Evolutionary conservation across 345 rosid genomes (phyloP).

Genomic region (Hibiscus trionum): DNA sequence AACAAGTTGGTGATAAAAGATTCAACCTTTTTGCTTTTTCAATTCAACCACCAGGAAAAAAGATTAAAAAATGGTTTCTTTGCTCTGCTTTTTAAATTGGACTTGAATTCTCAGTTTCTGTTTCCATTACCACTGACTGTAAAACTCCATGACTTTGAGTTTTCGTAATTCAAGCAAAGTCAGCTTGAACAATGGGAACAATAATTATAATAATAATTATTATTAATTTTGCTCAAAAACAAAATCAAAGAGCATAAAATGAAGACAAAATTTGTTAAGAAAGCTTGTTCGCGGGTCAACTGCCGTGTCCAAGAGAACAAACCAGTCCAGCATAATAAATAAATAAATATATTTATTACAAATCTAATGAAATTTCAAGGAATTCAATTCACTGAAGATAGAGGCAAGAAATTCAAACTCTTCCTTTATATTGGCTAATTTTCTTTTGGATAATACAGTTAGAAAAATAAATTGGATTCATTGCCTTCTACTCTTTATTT

Average conservation of each 20-base stretch:
- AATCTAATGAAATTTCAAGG: not conserved
- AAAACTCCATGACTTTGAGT: not conserved
- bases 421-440: not conserved
- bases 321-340: not conserved
- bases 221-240: not conserved
- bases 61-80: not conserved
- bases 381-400: not conserved
- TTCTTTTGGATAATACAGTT: no score
- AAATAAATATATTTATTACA: not conserved
- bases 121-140: not conserved
- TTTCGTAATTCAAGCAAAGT: not conserved
- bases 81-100: not conserved
- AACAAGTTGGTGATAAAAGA: not conserved
- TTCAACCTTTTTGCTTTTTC: not conserved
- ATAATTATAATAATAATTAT: not conserved
- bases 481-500: no score
- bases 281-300: not conserved
- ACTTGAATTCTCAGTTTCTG: not conserved
- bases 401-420: not conserved
- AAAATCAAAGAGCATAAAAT: not conserved
- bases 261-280: not conserved
- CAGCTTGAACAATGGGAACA: not conserved
- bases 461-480: no score
- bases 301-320: not conserved
- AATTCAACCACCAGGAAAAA: not conserved